These are phyloP conservation scores for Lactarius hatsudake DNA, from an alignment of 768 basidiomycete species.

Conservation along the genomic window DNA sequence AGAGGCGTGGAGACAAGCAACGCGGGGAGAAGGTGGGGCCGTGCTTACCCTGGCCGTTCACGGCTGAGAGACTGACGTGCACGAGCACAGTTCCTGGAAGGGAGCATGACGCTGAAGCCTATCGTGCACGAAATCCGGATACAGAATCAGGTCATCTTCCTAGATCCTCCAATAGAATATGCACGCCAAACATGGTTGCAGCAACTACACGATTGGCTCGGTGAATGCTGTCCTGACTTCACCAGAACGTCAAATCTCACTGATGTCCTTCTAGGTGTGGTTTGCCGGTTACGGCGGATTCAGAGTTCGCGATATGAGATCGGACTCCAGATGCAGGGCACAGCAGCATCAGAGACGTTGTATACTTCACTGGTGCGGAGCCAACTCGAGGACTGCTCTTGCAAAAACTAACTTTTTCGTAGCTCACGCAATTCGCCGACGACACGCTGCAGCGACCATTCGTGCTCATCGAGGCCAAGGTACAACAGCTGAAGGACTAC, in stretches of 20 bases:
- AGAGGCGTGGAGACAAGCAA: constrained; percentile 68
- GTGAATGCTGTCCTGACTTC: constrained; percentile 37
- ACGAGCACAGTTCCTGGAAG: constrained; percentile 58
- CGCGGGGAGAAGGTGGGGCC: constrained; percentile 68
- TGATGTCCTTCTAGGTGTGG: constrained; percentile 52
- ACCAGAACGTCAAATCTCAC: background rate
- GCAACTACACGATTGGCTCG: constrained; percentile 88
- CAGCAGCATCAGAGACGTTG: constrained; percentile 60
- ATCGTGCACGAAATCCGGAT: constrained; percentile 96
- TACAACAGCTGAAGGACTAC: constrained; percentile 84
- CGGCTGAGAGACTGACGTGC: background rate
- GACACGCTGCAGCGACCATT: constrained; percentile 79
- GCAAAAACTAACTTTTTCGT: constrained; percentile 21
- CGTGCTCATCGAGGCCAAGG: constrained; percentile 80
- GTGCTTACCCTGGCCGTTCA: background rate
- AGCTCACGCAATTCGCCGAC: constrained; percentile 77
- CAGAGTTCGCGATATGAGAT: constrained; percentile 98
- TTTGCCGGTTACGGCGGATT: constrained; percentile 83
- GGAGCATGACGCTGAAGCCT: constrained; percentile 73
- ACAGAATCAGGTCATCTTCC: constrained; percentile 97
- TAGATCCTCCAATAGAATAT: constrained; percentile 96
- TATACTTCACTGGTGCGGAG: constrained; percentile 77
- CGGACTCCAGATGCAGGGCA: constrained; percentile 84
- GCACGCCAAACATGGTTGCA: constrained; percentile 87
- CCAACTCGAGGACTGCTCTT: background rate